Percentiles rank a stretch among this genome's conserved stretches.
Conservation (phyloP, 169 alveolate genomes). For the Cryptosporidium parvum region DNA sequence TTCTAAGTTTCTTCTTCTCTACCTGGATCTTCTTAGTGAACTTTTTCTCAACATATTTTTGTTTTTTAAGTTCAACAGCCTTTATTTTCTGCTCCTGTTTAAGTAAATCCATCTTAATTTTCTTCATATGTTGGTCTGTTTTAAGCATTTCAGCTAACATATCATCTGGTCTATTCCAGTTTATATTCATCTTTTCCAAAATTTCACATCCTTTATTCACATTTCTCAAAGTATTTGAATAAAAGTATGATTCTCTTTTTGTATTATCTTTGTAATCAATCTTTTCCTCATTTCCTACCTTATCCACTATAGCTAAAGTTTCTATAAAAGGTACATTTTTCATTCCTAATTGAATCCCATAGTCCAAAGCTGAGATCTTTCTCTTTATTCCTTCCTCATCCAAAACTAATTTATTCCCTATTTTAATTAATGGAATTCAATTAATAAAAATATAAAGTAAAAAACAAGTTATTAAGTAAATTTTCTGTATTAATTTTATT, state of each 20-base stretch:
- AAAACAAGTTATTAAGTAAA: neutral
- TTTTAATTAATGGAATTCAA: neutral
- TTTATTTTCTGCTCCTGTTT: constrained; percentile 54
- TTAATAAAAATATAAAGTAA: neutral
- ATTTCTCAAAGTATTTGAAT: constrained; percentile 36
- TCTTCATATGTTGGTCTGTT: constrained; percentile 76
- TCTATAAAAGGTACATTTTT: constrained; percentile 55
- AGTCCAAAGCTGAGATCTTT: constrained; percentile 17
- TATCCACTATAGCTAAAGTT: constrained; percentile 20
- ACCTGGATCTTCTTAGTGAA: constrained; percentile 56
- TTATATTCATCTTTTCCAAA: neutral
- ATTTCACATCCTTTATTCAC: constrained; percentile 35
- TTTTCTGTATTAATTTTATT: neutral
- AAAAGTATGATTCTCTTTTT: constrained; percentile 46
- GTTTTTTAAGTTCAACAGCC: constrained; percentile 42
- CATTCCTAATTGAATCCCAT: constrained; percentile 7
- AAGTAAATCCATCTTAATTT: constrained; percentile 52
- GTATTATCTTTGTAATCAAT: constrained; percentile 50
- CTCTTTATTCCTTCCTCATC: constrained; percentile 26
- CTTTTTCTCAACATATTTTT: constrained; percentile 53
- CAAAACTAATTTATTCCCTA: constrained; percentile 18
- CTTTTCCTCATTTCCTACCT: neutral
- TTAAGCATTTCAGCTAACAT: constrained; percentile 78
- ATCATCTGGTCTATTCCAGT: constrained; percentile 77
- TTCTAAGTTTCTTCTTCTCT: constrained; percentile 56